Evolutionary conservation across 2,329 filamentous ascomycete species (phyloP).

Genomic region (Alternaria conjuncta): DNA sequence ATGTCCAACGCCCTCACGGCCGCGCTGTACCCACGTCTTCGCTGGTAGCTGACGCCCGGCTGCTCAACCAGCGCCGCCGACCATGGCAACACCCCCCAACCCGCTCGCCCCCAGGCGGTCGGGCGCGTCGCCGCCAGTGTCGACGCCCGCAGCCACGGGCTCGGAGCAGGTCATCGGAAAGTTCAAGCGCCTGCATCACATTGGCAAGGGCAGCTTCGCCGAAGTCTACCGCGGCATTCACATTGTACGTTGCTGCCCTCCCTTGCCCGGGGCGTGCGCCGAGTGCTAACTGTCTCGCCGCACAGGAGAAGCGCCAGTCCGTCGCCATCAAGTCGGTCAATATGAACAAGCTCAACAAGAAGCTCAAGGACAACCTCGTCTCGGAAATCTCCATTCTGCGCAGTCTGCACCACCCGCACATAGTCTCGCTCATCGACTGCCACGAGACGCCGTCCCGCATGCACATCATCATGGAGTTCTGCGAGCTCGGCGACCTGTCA

Average conservation of each 20-base stretch:
- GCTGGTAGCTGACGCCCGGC: constrained; percentile 44
- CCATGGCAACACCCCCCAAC: constrained; percentile 43
- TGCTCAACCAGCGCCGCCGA: constrained; percentile 41
- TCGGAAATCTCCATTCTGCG: constrained; percentile 96
- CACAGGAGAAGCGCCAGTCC: constrained; percentile 75
- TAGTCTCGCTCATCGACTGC: constrained; percentile 94
- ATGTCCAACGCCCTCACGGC: constrained; percentile 49
- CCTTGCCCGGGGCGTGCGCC: neutral
- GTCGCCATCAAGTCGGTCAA: constrained; percentile 98
- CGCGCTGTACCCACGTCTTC: constrained; percentile 47
- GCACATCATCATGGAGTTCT: constrained; percentile 98
- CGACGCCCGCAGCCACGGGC: constrained; percentile 29
- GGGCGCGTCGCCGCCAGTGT: constrained; percentile 42
- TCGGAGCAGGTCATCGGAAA: constrained; percentile 65
- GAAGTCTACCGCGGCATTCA: constrained; percentile 89
- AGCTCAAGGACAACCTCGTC: constrained; percentile 94
- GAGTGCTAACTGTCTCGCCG: constrained; percentile 17
- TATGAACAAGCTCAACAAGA: constrained; percentile 87
- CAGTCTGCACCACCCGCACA: constrained; percentile 91
- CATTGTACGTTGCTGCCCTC: constrained; percentile 63
- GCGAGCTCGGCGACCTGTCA: constrained; percentile 91
- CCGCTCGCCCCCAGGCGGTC: constrained; percentile 45
- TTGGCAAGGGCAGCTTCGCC: constrained; percentile 97
- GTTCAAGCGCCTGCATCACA: constrained; percentile 84
- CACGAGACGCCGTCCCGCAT: constrained; percentile 86